These are phyloP conservation scores for Ganoderma lucidum DNA, from an alignment of 1,284 basidiomycete genomes.

Conservation along the genomic window DNA sequence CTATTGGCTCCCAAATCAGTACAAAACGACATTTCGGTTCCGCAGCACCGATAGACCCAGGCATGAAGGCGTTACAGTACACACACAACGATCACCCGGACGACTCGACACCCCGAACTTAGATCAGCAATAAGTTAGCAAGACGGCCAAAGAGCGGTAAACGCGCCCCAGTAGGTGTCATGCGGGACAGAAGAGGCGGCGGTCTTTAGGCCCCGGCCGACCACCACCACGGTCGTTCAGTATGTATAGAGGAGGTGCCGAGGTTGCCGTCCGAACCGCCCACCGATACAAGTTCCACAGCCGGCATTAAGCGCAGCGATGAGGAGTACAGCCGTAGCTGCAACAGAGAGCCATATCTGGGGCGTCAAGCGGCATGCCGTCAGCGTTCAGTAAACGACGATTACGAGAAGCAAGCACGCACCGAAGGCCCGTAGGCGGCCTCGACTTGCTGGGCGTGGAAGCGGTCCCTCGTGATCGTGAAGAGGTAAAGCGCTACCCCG, in stretches of 20 bases:
- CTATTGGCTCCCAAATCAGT: neutral
- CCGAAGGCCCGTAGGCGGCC: constrained; percentile 41
- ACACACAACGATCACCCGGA: neutral
- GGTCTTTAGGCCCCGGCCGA: neutral
- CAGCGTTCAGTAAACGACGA: neutral
- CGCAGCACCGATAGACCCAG: neutral
- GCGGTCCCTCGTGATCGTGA: constrained; percentile 33
- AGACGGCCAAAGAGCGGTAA: neutral
- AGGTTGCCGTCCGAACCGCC: constrained; percentile 36
- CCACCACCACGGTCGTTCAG: constrained; percentile 14
- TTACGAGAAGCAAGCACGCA: constrained; percentile 25
- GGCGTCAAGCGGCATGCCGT: neutral
- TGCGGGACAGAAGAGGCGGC: neutral
- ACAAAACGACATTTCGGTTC: neutral
- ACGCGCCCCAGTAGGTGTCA: neutral
- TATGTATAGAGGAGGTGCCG: constrained; percentile 31
- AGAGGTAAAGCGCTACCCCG: constrained; percentile 38
- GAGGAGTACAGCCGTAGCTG: constrained; percentile 36
- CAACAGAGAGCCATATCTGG: constrained; percentile 44
- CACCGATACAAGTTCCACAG: constrained; percentile 41
- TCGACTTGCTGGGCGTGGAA: constrained; percentile 35
- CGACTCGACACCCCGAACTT: constrained; percentile 3
- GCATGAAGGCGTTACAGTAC: constrained; percentile 1
- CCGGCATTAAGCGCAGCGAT: constrained; percentile 39
- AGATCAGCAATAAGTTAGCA: constrained; percentile 28